phyloP scores from a whole-genome alignment of 208 protist species.

The Leishmania tropica region DNA sequence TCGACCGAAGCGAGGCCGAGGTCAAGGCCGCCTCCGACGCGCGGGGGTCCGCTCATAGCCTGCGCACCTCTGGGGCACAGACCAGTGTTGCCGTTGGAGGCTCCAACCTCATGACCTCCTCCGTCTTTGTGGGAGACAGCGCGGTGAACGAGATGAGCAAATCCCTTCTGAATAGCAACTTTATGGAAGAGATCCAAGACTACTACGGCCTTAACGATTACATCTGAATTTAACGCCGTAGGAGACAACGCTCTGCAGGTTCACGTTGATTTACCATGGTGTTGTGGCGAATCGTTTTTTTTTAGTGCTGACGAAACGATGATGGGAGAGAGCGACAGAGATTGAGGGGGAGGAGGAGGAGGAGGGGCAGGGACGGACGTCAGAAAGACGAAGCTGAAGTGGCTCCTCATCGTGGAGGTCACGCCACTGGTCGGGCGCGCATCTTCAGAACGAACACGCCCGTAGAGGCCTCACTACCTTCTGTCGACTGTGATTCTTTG shows the following conservation, averaged over 20 bases:
- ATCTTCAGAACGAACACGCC: background rate
- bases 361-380: background rate
- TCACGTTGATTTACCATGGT: background rate
- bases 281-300: background rate
- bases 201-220: slow-evolving; percentile 44
- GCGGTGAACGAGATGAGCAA: slow-evolving; percentile 14
- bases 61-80: slow-evolving; percentile 4
- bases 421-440: background rate
- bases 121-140: slow-evolving; percentile 23
- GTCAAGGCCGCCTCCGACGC: slow-evolving; percentile 6
- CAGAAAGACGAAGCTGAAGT: background rate
- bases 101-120: slow-evolving; percentile 33
- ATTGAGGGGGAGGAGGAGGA: background rate
- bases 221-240: slow-evolving; percentile 3
- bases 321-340: background rate
- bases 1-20: slow-evolving; percentile 14
- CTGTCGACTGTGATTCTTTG: slow-evolving; percentile 6
- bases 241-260: background rate
- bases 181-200: slow-evolving; percentile 39
- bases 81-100: slow-evolving; percentile 36
- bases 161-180: slow-evolving; percentile 27
- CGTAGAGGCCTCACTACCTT: background rate
- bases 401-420: background rate
- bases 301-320: background rate
- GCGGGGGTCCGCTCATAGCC: slow-evolving; percentile 7